Conservation (phyloP, 208 protist genomes). For the Crithidia brevicula region DNA sequence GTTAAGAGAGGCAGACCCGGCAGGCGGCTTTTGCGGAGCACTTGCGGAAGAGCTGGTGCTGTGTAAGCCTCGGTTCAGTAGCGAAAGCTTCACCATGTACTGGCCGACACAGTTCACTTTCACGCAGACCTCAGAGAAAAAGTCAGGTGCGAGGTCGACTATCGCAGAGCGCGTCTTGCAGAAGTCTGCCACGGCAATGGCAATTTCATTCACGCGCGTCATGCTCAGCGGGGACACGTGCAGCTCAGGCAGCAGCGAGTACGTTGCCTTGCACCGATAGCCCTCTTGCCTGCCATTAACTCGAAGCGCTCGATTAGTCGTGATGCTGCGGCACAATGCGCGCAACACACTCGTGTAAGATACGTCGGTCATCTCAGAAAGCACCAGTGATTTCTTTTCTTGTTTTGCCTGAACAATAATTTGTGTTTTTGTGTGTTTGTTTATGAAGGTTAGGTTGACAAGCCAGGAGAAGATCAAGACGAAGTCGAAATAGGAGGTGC, state of each 20-base stretch:
- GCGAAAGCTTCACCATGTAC: constrained; percentile 40
- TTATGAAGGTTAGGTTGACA: too few relatives aligned
- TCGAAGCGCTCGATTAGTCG: constrained; percentile 12
- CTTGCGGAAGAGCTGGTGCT: too few relatives aligned
- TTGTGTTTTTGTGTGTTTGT: too few relatives aligned
- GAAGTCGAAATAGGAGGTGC: neutral
- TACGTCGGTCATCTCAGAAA: neutral
- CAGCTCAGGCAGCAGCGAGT: constrained; percentile 41
- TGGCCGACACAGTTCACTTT: constrained; percentile 35
- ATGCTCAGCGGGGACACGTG: constrained; percentile 27
- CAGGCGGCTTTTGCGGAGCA: neutral
- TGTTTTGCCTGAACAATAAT: too few relatives aligned
- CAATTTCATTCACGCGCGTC: constrained; percentile 29
- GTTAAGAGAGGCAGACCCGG: neutral
- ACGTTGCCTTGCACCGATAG: constrained; percentile 58
- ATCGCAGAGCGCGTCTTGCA: constrained; percentile 14
- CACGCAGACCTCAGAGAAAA: constrained; percentile 53
- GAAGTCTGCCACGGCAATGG: constrained; percentile 24
- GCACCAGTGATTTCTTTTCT: too few relatives aligned
- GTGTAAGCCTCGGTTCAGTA: constrained; percentile 45
- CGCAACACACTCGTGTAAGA: constrained; percentile 9
- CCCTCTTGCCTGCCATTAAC: constrained; percentile 29
- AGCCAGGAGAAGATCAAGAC: neutral
- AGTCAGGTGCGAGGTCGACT: constrained; percentile 10
- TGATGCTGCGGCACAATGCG: constrained; percentile 21